phyloP scores from a whole-genome alignment of 1,284 basidiomycete genomes.

The Fistulina hepatica region DNA sequence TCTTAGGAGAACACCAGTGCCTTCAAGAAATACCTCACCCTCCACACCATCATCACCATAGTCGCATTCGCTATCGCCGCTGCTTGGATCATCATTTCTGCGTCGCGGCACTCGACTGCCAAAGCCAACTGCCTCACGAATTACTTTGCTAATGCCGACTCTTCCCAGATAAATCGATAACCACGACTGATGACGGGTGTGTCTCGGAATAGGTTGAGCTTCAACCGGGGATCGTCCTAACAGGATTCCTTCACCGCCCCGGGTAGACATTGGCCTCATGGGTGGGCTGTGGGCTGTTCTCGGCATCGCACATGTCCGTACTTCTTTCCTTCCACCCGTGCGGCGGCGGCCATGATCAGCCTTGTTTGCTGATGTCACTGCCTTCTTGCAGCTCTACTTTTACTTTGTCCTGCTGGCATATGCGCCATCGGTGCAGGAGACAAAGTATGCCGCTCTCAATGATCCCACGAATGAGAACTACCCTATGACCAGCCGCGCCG shows the following conservation, averaged over 20 bases:
- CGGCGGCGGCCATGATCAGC: too few species aligned
- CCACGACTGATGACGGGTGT: too few species aligned
- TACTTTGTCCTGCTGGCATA: conserved; percentile 65
- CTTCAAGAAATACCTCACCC: conserved; percentile 64
- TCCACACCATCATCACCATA: conserved; percentile 51
- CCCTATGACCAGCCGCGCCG: conserved; percentile 50
- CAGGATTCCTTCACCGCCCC: conserved; percentile 84
- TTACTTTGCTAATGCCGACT: conserved; percentile 40
- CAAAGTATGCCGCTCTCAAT: conserved; percentile 68
- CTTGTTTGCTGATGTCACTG: background rate
- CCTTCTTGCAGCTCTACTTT: conserved; percentile 47
- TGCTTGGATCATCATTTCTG: conserved; percentile 73
- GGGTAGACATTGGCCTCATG: conserved; percentile 90
- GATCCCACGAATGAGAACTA: conserved; percentile 57
- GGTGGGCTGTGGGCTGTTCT: conserved; percentile 73
- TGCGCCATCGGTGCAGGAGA: conserved; percentile 56
- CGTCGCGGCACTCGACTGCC: conserved; percentile 60
- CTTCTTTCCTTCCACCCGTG: conserved; percentile 10
- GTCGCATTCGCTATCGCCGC: conserved; percentile 67
- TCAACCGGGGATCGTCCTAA: too few species aligned
- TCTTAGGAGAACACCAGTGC: conserved; percentile 65
- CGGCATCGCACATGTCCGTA: conserved; percentile 57
- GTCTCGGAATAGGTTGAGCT: too few species aligned
- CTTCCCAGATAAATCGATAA: conserved; percentile 34
- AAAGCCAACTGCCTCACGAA: conserved; percentile 51